These are phyloP conservation scores for Eucalyptus victrix DNA, from an alignment of 345 rosid genomes.

Conservation along the genomic window DNA sequence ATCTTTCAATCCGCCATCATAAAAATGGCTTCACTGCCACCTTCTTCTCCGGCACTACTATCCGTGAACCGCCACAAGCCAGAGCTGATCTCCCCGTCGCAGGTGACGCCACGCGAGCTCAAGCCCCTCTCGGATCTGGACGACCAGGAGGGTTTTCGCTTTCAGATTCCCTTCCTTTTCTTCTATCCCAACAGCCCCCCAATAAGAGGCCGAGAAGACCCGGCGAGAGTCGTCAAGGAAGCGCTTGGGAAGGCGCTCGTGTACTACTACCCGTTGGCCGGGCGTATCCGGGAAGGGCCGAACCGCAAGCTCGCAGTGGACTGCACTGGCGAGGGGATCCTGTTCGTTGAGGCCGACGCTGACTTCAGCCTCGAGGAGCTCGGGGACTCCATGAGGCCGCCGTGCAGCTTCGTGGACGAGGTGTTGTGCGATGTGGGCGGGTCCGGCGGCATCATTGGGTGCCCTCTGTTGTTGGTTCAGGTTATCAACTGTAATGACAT, in stretches of 20 bases:
- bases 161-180: not conserved
- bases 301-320: not conserved
- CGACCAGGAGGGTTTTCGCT: not conserved
- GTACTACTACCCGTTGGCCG: not conserved
- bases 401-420: not conserved
- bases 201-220: not conserved
- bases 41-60: not conserved
- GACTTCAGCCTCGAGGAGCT: not conserved
- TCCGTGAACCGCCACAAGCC: not conserved
- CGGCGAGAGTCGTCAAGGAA: not conserved
- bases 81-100: not conserved
- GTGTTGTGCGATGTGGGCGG: not conserved
- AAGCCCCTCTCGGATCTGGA: not conserved
- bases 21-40: not conserved
- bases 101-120: not conserved
- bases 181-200: not conserved
- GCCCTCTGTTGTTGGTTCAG: too few relatives aligned
- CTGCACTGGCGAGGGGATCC: not conserved
- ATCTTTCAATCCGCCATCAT: not conserved
- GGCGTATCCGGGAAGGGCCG: not conserved
- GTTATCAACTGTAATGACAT: too few relatives aligned
- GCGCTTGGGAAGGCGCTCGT: not conserved
- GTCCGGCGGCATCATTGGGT: not conserved
- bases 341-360: not conserved
- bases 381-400: not conserved